Evolutionary conservation across 2,329 filamentous ascomycete species (phyloP), one percentile per base, ranked within the genome.

Genomic region (Phialemoniopsis sp.): DNA sequence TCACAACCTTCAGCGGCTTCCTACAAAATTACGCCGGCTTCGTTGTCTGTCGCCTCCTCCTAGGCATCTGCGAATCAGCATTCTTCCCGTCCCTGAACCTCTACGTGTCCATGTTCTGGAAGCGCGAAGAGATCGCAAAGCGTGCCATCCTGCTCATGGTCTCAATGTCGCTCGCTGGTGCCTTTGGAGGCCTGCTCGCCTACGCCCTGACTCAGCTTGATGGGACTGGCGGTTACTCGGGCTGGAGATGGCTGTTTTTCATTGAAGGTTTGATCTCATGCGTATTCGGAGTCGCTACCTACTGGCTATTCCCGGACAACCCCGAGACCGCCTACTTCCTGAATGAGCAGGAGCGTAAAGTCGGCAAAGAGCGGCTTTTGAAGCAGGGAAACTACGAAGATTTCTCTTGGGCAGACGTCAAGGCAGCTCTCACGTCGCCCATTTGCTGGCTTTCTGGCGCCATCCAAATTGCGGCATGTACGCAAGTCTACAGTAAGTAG

Each of bases 21-120:
- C 68, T 71, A 4, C 69, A 78, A 35, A 76, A 61, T 47, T 80
- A 74, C 47, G 68, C 60, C 8, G 70, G 70, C 1, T 57, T 83
- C 7, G 61, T 82, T 9, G 76, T 67, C 13, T 78, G 72, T 40
- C 73, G 79, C 9, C 52, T 83, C 0, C 57, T 82, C 1, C 67
- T 83, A 0, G 78, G 79, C 2, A 56, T 74, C 4, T 69, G 78
- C 13, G 79, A 82, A 56, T 76, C 73, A 5, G 78, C 77, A 0
- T 61, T 82, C 1, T 81, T 82, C 46, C 78, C 79, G 0, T 76
- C 77, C 1, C 63, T 80, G 43, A 71, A 72, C 1, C 56, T 76
- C 10, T 81, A 81, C 38, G 16, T 47, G 4, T 38, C 32, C 37
- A 47, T 44, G 43, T 38, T 46, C 29, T 48, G 41, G 33, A 37